phyloP scores from a whole-genome alignment of 2,329 filamentous ascomycete genomes.

The Dactylonectria estremocensis region DNA sequence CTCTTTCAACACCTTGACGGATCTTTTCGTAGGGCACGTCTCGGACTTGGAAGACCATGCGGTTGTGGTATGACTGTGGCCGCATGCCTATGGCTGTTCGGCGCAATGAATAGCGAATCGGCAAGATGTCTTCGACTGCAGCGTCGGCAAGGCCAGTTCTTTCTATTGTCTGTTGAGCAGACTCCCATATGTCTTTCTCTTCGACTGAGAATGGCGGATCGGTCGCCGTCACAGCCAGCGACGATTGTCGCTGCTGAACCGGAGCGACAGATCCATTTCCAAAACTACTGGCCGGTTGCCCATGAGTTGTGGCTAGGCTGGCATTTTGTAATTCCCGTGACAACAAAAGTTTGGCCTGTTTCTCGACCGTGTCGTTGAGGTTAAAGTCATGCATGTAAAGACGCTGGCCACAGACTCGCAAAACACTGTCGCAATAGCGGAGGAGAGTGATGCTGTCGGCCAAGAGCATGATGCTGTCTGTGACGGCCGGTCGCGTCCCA shows the following conservation, averaged over 20 bases:
- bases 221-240: not conserved
- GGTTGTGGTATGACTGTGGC: constrained; percentile 54
- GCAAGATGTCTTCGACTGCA: constrained; percentile 50
- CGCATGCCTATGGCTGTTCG: constrained; percentile 51
- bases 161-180: constrained; percentile 23
- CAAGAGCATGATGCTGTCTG: constrained; percentile 48
- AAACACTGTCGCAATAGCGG: constrained; percentile 54
- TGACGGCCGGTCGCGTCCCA: constrained; percentile 45
- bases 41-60: constrained; percentile 51
- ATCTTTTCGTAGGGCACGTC: constrained; percentile 41
- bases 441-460: constrained; percentile 57
- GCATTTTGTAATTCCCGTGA: constrained; percentile 40
- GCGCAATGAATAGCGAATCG: constrained; percentile 50
- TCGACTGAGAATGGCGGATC: constrained; percentile 14
- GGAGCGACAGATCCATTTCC: not conserved
- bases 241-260: not conserved
- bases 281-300: not conserved
- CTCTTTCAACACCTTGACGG: constrained; percentile 47
- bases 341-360: constrained; percentile 50
- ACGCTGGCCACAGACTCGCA: constrained; percentile 45
- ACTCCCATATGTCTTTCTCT: constrained; percentile 21
- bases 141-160: constrained; percentile 39
- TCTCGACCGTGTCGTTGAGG: constrained; percentile 50
- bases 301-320: constrained; percentile 27
- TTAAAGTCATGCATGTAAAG: constrained; percentile 56